Evolutionary conservation across 2,329 filamentous ascomycete genomes (phyloP).

Genomic region (Diaporthe destruens): DNA sequence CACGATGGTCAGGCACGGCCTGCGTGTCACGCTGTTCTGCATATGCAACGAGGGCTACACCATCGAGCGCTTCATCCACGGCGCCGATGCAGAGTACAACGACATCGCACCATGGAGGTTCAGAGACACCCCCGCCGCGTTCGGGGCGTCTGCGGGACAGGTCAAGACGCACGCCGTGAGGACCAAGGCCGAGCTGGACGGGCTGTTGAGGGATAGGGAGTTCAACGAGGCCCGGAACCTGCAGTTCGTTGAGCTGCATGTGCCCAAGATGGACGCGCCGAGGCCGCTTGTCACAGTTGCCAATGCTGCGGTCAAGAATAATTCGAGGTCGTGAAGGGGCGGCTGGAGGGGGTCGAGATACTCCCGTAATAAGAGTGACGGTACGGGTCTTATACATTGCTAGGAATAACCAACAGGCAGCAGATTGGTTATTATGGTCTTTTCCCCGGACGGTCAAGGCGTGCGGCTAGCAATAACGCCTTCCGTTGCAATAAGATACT

Average conservation of each 20-base stretch:
- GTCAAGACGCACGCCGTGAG: conserved; percentile 75
- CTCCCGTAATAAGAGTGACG: too few relatives aligned
- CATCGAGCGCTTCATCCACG: conserved; percentile 90
- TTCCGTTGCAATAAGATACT: too few relatives aligned
- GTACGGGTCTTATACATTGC: too few relatives aligned
- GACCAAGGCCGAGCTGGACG: conserved; percentile 76
- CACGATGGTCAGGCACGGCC: conserved; percentile 81
- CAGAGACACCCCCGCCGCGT: conserved; percentile 74
- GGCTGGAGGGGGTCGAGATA: neutral
- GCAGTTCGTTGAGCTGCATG: conserved; percentile 85
- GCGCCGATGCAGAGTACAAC: conserved; percentile 83
- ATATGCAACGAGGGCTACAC: conserved; percentile 92
- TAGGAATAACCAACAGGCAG: too few relatives aligned
- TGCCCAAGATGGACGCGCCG: conserved; percentile 84
- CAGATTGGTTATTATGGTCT: too few relatives aligned
- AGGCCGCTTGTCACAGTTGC: conserved; percentile 77
- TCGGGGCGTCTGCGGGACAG: conserved; percentile 70
- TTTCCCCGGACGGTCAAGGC: too few relatives aligned
- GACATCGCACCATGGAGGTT: conserved; percentile 83
- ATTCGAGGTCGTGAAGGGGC: conserved; percentile 59
- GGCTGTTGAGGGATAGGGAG: conserved; percentile 71
- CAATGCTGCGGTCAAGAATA: conserved; percentile 76
- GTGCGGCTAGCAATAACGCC: too few relatives aligned
- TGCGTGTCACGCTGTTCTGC: conserved; percentile 86
- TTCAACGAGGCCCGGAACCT: conserved; percentile 70